A percentile compares a stretch with the other conserved stretches of the same genome.
phyloP scores from a whole-genome alignment of 495 filamentous ascomycete genomes.

The Penicillium malachiteum region DNA sequence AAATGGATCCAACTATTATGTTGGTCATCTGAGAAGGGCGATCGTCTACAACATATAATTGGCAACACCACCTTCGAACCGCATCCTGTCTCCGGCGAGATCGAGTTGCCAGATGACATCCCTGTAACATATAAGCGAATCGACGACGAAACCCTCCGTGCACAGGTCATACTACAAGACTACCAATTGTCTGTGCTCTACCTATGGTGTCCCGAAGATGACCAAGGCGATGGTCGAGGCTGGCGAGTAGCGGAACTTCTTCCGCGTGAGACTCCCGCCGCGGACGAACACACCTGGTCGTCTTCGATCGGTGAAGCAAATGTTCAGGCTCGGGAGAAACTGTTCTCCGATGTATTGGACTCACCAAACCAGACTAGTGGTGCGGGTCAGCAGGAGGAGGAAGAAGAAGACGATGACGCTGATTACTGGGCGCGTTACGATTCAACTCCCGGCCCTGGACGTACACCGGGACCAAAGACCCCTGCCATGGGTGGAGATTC shows the following conservation, averaged over 20 bases:
- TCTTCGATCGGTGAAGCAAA: conserved; percentile 54
- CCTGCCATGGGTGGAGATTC: conserved; percentile 46
- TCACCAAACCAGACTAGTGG: conserved; percentile 32
- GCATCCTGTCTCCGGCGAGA: conserved; percentile 89
- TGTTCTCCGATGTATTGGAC: conserved; percentile 41
- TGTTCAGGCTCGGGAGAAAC: conserved; percentile 32
- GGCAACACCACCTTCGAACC: conserved; percentile 71
- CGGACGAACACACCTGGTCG: conserved; percentile 48
- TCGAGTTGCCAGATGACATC: conserved; percentile 71
- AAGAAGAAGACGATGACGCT: conserved; percentile 87
- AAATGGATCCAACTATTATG: conserved; percentile 91
- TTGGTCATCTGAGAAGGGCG: conserved; percentile 69
- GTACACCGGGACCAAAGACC: conserved; percentile 70
- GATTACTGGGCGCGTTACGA: conserved; percentile 96
- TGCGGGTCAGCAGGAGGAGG: conserved; percentile 48
- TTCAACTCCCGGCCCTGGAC: conserved; percentile 71
- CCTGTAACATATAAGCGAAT: conserved; percentile 66
- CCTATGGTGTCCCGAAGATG: conserved; percentile 68
- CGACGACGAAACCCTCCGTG: conserved; percentile 84
- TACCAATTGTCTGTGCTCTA: conserved; percentile 58
- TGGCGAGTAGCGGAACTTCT: conserved; percentile 85
- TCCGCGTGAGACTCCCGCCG: conserved; percentile 47
- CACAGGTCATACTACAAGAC: conserved; percentile 56
- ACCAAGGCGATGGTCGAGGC: conserved; percentile 63
- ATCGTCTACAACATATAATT: conserved; percentile 64